A percentile compares a stretch with the other conserved stretches of the same genome.
phyloP scores from a whole-genome alignment of 352 stramenopile species.

The Pythium pyrilobum region DNA sequence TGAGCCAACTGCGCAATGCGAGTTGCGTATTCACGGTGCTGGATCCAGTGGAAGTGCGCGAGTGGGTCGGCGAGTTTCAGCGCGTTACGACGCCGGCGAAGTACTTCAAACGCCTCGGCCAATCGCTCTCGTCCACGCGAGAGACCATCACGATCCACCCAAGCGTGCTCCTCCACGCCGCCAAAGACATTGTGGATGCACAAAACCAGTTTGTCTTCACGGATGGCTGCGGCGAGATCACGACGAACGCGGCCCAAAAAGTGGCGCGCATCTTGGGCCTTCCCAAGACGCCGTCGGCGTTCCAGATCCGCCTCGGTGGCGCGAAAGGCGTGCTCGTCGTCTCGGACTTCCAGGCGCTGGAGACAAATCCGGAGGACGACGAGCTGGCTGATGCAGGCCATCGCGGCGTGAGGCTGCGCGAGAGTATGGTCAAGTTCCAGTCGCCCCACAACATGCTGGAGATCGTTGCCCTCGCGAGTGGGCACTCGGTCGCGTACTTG shows the following conservation, averaged over 20 bases:
- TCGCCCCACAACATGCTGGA: constrained; percentile 63
- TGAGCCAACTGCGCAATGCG: constrained; percentile 72
- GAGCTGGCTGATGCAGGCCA: background rate
- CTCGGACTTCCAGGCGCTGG: constrained; percentile 22
- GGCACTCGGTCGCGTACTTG: constrained; percentile 53
- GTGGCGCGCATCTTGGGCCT: constrained; percentile 40
- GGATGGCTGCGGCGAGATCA: constrained; percentile 72
- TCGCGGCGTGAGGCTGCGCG: constrained; percentile 26
- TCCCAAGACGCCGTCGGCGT: constrained; percentile 41
- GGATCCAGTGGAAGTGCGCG: constrained; percentile 38
- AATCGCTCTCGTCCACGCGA: constrained; percentile 67
- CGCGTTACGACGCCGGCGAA: constrained; percentile 51
- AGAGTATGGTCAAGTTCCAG: constrained; percentile 73
- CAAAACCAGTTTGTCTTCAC: constrained; percentile 44
- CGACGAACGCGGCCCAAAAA: constrained; percentile 20
- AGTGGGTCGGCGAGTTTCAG: constrained; percentile 61
- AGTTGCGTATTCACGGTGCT: constrained; percentile 65
- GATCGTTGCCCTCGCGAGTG: constrained; percentile 46
- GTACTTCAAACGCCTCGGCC: constrained; percentile 72
- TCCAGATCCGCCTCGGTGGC: constrained; percentile 69
- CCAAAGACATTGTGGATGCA: constrained; percentile 38
- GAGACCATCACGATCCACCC: constrained; percentile 42
- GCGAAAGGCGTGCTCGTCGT: constrained; percentile 75
- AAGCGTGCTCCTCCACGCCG: constrained; percentile 34
- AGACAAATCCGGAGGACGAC: background rate